phyloP scores from a whole-genome alignment of 2,329 filamentous ascomycete species.

The Stagonosporopsis cucurbitacearum region DNA sequence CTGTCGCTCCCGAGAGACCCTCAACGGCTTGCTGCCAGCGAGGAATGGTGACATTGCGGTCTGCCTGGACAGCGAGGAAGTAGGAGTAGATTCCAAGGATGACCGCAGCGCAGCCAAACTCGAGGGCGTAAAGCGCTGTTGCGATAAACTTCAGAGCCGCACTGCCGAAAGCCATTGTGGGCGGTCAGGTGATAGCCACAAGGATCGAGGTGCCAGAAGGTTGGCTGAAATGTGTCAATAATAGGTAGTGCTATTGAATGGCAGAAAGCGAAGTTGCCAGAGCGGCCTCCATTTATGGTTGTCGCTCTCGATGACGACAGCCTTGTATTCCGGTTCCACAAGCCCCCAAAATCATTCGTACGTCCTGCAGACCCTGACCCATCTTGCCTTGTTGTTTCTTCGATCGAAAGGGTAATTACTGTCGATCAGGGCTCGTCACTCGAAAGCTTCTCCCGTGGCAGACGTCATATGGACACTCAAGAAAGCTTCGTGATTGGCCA shows the following conservation, averaged over 20 bases:
- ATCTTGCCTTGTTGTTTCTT: constrained; percentile 13
- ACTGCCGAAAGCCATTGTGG: constrained; percentile 64
- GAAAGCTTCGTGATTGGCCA: neutral
- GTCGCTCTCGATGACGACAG: constrained; percentile 15
- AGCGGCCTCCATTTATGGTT: constrained; percentile 11
- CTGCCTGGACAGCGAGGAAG: constrained; percentile 76
- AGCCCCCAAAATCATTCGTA: constrained; percentile 15
- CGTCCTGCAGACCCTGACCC: constrained; percentile 9
- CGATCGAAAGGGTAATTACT: constrained; percentile 6
- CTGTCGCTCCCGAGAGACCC: constrained; percentile 72
- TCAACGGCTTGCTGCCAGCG: constrained; percentile 74
- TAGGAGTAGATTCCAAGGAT: constrained; percentile 80
- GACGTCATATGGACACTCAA: constrained; percentile 6
- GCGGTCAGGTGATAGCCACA: neutral
- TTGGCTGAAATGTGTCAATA: neutral
- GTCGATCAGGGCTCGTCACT: constrained; percentile 17
- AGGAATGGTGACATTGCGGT: constrained; percentile 68
- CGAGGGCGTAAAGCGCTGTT: constrained; percentile 74
- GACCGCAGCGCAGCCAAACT: constrained; percentile 74
- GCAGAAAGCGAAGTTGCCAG: neutral
- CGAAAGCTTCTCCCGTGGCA: constrained; percentile 14
- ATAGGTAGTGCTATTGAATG: neutral
- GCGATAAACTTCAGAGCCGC: constrained; percentile 72
- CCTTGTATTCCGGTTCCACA: constrained; percentile 17
- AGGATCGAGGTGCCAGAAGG: neutral